Evolutionary conservation across 305 asterid genomes (phyloP), one percentile per base, ranked within the genome.

Genomic region (Fraxinus ornus): DNA sequence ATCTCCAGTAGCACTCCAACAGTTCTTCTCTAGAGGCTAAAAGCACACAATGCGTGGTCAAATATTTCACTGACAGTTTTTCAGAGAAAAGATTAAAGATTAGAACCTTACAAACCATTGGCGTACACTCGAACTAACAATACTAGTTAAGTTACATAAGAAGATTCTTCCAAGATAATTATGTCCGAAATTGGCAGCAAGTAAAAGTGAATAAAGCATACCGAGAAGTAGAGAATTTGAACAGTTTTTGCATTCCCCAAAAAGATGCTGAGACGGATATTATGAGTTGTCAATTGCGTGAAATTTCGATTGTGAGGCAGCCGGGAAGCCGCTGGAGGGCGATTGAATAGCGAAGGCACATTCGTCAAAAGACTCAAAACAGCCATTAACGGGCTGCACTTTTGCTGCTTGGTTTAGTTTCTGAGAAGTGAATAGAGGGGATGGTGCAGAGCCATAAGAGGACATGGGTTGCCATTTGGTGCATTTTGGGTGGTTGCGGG

Each of bases 331-430:
- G 83, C 85, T 10, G 83, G 80, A 0, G 76, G 83, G 44, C 85
- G 73, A 77, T 78, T 75, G 78, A 87, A 82, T 78, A 87, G 15
- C 22, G 87, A 78, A 73, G 83, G 79, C 28, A 86, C 89, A 74
- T 39, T 80, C 1, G 77, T 39, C 82, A 85, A 77, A 79, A 85
- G n/a, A n/a, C n/a, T n/a, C n/a, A n/a, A n/a, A n/a, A n/a, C 86
- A 86, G 86, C 92, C 97, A 92, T 89, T 71, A 39, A 52, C 75
- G 80, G 33, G 24, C 24, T 35, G 75, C 39, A 22, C 5, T 22
- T 62, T 2, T 62, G n/a, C 12, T 21, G 5, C 22, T 22, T 24
- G 17, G 21, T 64, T 64, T 64, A 24, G 17, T 17, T 24, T 17
- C 32, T 0, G 35, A 26, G 35, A 22, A 30, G n/a, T 24, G 17